Conservation (phyloP, 2,329 filamentous ascomycete species). For the Alternaria triticimaculans region DNA sequence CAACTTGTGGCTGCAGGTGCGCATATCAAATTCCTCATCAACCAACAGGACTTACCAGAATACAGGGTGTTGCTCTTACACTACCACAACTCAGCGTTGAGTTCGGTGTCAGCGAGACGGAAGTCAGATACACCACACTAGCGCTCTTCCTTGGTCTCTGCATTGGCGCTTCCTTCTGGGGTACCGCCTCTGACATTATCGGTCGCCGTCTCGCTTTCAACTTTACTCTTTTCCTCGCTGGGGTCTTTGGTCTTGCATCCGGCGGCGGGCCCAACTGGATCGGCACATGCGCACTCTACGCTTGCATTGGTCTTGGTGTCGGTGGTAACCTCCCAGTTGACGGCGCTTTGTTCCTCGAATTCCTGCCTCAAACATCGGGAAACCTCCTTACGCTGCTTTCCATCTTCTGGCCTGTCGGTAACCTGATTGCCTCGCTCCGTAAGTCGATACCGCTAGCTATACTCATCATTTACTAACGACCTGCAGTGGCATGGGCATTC, state of each 20-base stretch:
- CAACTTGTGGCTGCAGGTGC: conserved; percentile 77
- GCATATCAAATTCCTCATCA: background rate
- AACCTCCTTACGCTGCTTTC: conserved; percentile 80
- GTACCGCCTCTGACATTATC: conserved; percentile 76
- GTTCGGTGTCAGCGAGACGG: conserved; percentile 72
- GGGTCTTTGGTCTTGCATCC: conserved; percentile 74
- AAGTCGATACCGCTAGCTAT: background rate
- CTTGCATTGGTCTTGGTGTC: conserved; percentile 54
- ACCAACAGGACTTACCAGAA: background rate
- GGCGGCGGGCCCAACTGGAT: conserved; percentile 74
- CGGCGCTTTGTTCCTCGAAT: conserved; percentile 82
- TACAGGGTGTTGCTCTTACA: conserved; percentile 75
- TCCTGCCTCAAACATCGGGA: conserved; percentile 76
- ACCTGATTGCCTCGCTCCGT: conserved; percentile 65
- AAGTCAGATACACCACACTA: conserved; percentile 81
- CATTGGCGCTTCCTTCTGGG: conserved; percentile 81
- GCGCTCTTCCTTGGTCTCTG: conserved; percentile 78
- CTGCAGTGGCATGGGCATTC: conserved; percentile 73
- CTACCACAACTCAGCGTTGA: conserved; percentile 76
- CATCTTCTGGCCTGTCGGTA: conserved; percentile 86
- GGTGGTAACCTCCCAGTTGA: conserved; percentile 78
- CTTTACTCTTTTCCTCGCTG: conserved; percentile 75
- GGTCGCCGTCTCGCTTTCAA: conserved; percentile 85
- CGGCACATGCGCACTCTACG: conserved; percentile 43
- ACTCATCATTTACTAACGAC: conserved; percentile 15